phyloP scores from a whole-genome alignment of 2,329 filamentous ascomycete species.

The Stagonosporopsis cucurbitacearum region DNA sequence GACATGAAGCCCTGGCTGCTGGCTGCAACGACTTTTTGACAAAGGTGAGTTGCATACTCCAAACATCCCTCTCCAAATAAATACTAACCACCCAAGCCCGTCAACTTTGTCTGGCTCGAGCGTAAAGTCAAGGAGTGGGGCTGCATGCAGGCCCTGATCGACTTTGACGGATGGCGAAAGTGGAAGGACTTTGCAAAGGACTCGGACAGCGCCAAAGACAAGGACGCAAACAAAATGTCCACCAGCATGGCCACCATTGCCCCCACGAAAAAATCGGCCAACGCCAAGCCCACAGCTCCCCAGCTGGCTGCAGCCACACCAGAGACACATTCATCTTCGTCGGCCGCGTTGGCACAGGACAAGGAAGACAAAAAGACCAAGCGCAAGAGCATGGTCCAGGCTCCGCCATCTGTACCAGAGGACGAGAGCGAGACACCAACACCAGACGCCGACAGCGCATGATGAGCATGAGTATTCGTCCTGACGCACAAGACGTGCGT shows the following conservation, averaged over 20 bases:
- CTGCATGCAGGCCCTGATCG: conserved; percentile 98
- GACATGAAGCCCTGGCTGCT: conserved; percentile 91
- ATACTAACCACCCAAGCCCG: conserved; percentile 67
- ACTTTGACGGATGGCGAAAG: conserved; percentile 96
- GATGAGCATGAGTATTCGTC: neutral
- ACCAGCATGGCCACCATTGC: conserved; percentile 42
- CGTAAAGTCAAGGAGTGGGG: conserved; percentile 99
- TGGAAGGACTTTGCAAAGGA: conserved; percentile 80
- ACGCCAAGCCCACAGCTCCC: conserved; percentile 19
- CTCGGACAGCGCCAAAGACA: conserved; percentile 47
- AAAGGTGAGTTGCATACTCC: conserved; percentile 67
- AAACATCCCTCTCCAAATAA: no score
- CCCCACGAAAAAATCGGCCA: conserved; percentile 31
- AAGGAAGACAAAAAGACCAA: conserved; percentile 44
- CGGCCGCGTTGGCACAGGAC: conserved; percentile 7
- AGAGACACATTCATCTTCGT: conserved; percentile 32
- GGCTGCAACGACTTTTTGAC: conserved; percentile 99
- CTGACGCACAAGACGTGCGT: no score
- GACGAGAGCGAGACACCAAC: conserved; percentile 38
- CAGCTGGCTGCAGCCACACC: conserved; percentile 23
- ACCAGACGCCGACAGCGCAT: conserved; percentile 21
- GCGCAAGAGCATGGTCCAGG: conserved; percentile 39
- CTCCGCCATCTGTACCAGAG: conserved; percentile 32
- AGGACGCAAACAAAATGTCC: conserved; percentile 43
- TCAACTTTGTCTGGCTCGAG: conserved; percentile 97